Evolutionary conservation across 768 basidiomycete species (phyloP), one percentile per base, ranked within the genome.

Genomic region (Tephrocybe sp.): DNA sequence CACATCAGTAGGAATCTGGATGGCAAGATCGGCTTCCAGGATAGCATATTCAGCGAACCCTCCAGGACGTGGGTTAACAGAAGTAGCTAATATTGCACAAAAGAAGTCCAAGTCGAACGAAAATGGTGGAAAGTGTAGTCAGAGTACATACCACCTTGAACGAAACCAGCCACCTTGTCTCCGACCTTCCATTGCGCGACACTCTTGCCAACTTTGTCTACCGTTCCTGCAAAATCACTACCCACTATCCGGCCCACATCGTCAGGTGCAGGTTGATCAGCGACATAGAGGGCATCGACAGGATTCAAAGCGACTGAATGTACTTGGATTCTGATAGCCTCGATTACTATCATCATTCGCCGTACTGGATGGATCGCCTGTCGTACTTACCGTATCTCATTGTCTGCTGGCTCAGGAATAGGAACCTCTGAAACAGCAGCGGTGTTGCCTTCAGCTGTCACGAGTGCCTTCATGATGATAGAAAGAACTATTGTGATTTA

Each of bases 11-110:
- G 68, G 64, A 7, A 70, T 57, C 7, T 52, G 52, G 27, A 69
- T 64, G 5, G 63, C 58, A 4, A 69, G 55, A 49, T 70, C 68
- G 7, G 59, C 60, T 39, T 69, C 69, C 7, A 70, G 45, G 18
- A 67, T 58, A 9, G 64, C 62, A 44, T 62, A 70, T 53, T 68
- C 61, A n/a, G 68, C 64, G 49, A 70, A 70, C 18, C 61, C 69
- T 23, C 69, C 68, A 7, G 69, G 68, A 16, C 63, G 58, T 22
- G 55, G 53, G 29, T 64, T 68, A 6, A 51, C 59, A 23, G 65
- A 66, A 5, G 69, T 68, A 9, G 68, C 68, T 70, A 39, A 3
- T n/a, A n/a, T n/a, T n/a, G n/a, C n/a, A n/a, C n/a, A n/a, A n/a
- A n/a, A n/a, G n/a, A n/a, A n/a, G n/a, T n/a, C n/a, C n/a, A n/a